Base-by-base conservation (phyloP, 2,329 filamentous ascomycete genomes). In the Fusarium mundagurra region DNA sequence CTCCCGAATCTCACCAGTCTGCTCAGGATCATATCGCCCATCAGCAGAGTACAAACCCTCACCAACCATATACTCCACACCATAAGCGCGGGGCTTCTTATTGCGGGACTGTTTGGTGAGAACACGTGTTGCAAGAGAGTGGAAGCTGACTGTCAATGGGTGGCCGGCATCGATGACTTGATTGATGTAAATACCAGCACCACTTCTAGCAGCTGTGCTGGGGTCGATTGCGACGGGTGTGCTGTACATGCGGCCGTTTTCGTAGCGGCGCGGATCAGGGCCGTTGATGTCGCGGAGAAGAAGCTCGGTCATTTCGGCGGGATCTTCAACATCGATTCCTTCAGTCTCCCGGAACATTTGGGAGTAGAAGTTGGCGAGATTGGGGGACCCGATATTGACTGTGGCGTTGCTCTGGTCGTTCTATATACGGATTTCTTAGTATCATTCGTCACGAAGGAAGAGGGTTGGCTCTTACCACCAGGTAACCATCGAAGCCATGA, bases 41-140 rank as follows among this genome's bases (percentile, higher is more conserved):
- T 67, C 64, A 3, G 64, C 61, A 38, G 64, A 66, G 43, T 67
- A 67, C 1, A 67, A 20, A 0, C 61, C 61, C 9, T 66, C 48
- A 0, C 64, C 64, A 10, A 66, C 64, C 61, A 67, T 66, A 33
- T 66, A 66, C 36, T 67, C 61, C 1, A 67, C 64, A 2, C 64
- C 61, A 6, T 31, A 38, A 4, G 61, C 64, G 5, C 39, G 39
- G 0, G 64, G 64, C 16, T 66, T 66, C 16, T 36, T 39, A 1
- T 34, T 20, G 1, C n/a, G 31, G 8, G 36, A 14, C 2, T 66
- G 27, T 53, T 66, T 59, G 10, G 64, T 54, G 0, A 67, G 61
- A 12, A 67, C 43, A 0, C 54, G 33, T 1, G 61, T 66, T 0
- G 64, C 64, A 1, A 67, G 12, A 2, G 64, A 66, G 4, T 67